These are phyloP conservation scores for Haplographium delicatum DNA, from an alignment of 495 filamentous ascomycete species.

Conservation along the genomic window DNA sequence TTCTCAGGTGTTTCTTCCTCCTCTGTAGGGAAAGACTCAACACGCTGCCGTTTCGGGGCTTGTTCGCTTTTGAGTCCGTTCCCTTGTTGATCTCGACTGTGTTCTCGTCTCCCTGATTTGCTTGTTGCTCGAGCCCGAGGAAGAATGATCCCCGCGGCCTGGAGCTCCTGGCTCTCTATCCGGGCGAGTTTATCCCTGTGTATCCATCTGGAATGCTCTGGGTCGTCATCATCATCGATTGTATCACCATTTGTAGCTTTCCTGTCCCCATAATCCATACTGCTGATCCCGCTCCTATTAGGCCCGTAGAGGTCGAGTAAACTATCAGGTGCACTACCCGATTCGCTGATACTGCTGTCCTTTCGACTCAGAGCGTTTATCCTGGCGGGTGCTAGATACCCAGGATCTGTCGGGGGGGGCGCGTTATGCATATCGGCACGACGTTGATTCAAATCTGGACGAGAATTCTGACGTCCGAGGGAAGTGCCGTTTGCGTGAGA, in stretches of 20 bases:
- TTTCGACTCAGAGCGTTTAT: conserved; percentile 33
- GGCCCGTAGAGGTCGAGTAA: conserved; percentile 49
- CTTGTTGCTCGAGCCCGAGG: conserved; percentile 57
- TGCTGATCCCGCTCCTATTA: conserved; percentile 22
- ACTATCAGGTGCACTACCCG: conserved; percentile 52
- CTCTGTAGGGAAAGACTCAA: conserved; percentile 40
- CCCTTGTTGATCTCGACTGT: conserved; percentile 44
- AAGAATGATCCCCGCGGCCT: conserved; percentile 74
- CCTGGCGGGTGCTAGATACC: conserved; percentile 22
- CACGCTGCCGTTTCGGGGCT: conserved; percentile 37
- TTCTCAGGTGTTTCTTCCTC: conserved; percentile 35
- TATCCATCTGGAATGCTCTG: conserved; percentile 79
- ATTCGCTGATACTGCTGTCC: conserved; percentile 45
- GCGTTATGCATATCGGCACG: conserved; percentile 7
- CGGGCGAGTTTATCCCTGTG: conserved; percentile 90
- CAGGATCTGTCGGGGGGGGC: conserved; percentile 9
- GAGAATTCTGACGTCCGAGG: conserved; percentile 14
- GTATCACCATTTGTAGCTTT: conserved; percentile 14
- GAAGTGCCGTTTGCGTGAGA: conserved; percentile 23
- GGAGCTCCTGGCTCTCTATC: conserved; percentile 90
- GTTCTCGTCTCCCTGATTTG: conserved; percentile 50
- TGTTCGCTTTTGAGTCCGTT: conserved; percentile 32
- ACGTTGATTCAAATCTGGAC: conserved; percentile 16
- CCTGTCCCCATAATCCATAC: conserved; percentile 29
- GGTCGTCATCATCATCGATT: conserved; percentile 26